Evolutionary conservation across 441 rosid species (phyloP).

Genomic region (Gossypium aridum): DNA sequence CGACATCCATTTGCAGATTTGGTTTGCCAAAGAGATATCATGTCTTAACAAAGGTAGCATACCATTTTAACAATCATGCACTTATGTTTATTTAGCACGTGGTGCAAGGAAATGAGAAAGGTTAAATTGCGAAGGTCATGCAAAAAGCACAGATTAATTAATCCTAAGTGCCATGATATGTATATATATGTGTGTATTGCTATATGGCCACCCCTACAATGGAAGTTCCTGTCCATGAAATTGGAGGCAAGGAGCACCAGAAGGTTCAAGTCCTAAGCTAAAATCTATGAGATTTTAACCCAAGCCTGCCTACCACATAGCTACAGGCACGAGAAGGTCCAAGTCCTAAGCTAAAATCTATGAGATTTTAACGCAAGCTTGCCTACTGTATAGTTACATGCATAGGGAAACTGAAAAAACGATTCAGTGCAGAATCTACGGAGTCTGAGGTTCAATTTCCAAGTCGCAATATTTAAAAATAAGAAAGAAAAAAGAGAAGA

Average conservation of each 20-base stretch:
- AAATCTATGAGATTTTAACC: neutral
- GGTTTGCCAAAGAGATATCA: neutral
- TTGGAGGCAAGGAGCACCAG: neutral
- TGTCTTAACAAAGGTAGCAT: neutral
- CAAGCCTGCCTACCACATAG: neutral
- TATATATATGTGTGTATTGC: too few relatives aligned
- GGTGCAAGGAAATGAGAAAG: neutral
- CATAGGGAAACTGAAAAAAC: neutral
- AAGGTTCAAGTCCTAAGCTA: neutral
- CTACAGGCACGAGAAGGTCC: neutral
- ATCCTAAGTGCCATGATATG: too few relatives aligned
- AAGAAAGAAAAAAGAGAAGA: neutral
- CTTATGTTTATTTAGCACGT: neutral
- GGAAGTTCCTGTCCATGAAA: neutral
- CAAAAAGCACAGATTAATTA: neutral
- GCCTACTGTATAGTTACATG: neutral
- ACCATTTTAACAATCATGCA: neutral
- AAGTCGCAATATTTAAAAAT: neutral
- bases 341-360: neutral
- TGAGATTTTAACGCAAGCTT: neutral
- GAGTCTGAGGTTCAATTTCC: neutral
- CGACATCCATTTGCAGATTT: neutral
- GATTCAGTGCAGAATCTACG: neutral
- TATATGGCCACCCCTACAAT: neutral
- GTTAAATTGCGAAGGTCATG: neutral